These are phyloP conservation scores for Vitis riparia DNA, from an alignment of 164 flowering plant genomes.

Conservation along the genomic window DNA sequence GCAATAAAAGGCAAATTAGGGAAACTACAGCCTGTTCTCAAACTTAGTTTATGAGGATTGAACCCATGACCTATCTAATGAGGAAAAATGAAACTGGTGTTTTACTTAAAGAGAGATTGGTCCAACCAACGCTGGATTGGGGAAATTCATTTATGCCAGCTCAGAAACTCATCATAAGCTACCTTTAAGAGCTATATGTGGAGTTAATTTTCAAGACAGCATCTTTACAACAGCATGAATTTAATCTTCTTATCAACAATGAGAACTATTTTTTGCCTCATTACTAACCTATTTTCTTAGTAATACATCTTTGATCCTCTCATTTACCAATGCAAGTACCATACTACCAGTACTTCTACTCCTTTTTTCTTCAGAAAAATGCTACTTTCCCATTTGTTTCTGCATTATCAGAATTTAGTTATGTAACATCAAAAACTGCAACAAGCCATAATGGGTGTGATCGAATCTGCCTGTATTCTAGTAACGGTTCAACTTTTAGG, in stretches of 20 bases:
- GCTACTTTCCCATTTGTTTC: background rate
- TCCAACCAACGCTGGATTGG: background rate
- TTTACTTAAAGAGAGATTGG: background rate
- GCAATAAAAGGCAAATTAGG: background rate
- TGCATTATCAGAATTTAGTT: background rate
- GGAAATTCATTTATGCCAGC: background rate
- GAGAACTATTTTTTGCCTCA: background rate
- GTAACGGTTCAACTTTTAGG: no score
- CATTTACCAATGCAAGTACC: background rate
- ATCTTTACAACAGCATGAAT: background rate
- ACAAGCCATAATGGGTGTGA: no score
- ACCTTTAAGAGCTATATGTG: background rate
- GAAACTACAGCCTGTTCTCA: background rate
- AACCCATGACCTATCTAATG: background rate
- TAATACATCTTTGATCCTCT: constrained; percentile 1
- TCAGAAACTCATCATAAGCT: background rate
- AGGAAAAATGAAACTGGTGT: background rate
- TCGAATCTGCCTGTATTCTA: no score
- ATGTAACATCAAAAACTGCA: no score
- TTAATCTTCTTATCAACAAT: background rate
- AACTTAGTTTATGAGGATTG: background rate
- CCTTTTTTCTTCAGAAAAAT: background rate
- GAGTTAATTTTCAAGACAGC: no score
- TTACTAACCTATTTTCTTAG: background rate
- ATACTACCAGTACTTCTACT: no score